Evolutionary conservation across 2,329 filamentous ascomycete genomes (phyloP), one percentile per base, ranked within the genome.

Genomic region (Alternaria longipes): DNA sequence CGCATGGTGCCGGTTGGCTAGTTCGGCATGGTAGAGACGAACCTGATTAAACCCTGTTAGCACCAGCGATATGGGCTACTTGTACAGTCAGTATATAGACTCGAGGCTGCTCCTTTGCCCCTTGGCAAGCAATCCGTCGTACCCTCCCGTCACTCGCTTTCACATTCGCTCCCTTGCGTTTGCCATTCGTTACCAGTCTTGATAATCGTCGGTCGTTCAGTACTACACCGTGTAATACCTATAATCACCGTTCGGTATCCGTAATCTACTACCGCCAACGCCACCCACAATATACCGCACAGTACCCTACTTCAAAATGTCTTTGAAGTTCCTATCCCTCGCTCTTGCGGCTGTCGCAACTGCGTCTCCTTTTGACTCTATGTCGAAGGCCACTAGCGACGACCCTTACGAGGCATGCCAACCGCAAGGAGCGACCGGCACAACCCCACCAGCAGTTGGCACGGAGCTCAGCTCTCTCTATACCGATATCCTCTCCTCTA

Each of bases 401-500:
- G 70, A 73, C 20, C 62, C 60, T 32, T 80, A 77, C 68, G 69
- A 71, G 54, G 68, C 73, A 40, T 81, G 79, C 70, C 71, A 68
- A 50, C 79, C 78, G 4, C 60, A 73, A 32, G 78, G 77, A 55
- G 77, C 78, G 32, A 74, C 73, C 16, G 62, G 71, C 28, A 64
- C 65, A 8, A 67, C 63, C 9, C 70, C 75, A 18, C 79, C 79
- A 7, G 55, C 67, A 4, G 58, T 80, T 12, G 76, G 78, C 46
- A 63, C 70, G 12, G 76, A 72, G 34, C 63, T 80, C 9, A 74
- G 73, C n/a, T 67, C 71, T 4, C 63, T 81, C 4, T 81, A 79
- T 56, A 61, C 65, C 49, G 66, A 79, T 52, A 56, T 80, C 11
- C 69, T 80, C 49, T 59, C 62, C 8, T 80, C 79, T 0, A 74